Base-by-base conservation (phyloP, 2,329 filamentous ascomycete genomes). In the Sporothrix humicola region DNA sequence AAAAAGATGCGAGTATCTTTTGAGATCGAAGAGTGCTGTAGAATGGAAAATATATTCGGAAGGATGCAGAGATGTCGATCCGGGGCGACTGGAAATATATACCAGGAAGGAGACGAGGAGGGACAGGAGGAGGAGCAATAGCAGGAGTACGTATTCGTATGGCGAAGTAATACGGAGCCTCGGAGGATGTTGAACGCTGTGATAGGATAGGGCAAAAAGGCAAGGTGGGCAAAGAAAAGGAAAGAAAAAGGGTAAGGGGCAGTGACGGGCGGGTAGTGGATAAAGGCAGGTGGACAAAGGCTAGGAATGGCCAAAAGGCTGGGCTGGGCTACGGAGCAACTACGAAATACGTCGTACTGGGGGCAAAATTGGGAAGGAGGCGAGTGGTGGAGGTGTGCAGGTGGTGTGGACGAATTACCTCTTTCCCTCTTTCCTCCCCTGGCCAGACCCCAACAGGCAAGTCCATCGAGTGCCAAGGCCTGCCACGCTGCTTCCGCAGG, bases 361-460 rank as follows among this genome's bases (percentile, higher is more conserved):
- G 65, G 44, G 65, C 20, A 13, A 48, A 66, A 66, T 68, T n/a
- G 44, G 65, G 44, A 37, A 68, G 66, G 66, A 54, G 66, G 66
- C 66, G 26, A 69, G 48, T 68, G 63, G 59, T 42, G 7, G 59
- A 56, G n/a, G 31, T 37, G 31, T 37, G 31, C 31, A 37, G 52
- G 52, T 26, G 52, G 52, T 56, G 52, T 56, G 23, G 23, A 26
- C 23, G 23, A 26, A 26, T 26, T 26, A 26, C 23, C 23, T 56
- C 58, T 42, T 20, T 44, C 15, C 7, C 4, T 37, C 15, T 17
- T 63, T 42, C 8, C 3, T 42, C 59, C n/a, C 61, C 61, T 65
- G 61, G 61, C 61, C 61, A 66, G 42, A 26, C 61, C 61, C n/a
- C 61, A 66, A 66, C n/a, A 66, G 61, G 61, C 61, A 66, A 66